Base-by-base conservation (phyloP, 2,329 filamentous ascomycete genomes). In the Nemania sp. region DNA sequence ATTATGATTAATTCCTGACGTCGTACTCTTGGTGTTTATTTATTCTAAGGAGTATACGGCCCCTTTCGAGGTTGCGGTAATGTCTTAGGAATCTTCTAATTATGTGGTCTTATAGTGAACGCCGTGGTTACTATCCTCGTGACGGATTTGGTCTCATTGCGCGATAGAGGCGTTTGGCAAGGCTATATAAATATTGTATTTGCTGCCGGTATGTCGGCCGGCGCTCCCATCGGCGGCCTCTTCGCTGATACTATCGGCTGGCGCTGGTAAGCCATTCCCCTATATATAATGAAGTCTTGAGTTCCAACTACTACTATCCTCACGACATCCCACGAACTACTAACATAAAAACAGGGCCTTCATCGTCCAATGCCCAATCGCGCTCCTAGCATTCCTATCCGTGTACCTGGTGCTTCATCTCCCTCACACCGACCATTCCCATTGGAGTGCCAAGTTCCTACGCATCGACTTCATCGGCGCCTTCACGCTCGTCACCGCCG, bases 381-480 rank as follows among this genome's bases (percentile, higher is more conserved):
- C 91, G 67, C 76, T 90, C 7, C 58, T 90, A 1, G 92, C 92
- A 1, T 88, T 92, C 72, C 54, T 88, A 3, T 83, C 89, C 8
- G 91, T 93, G 18, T 85, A 85, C 56, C 74, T 89, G n/a, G 82
- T 86, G 45, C 84, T 94, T 13, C 80, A 91, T 56, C 79, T 93
- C 0, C 90, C 91, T 1, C 81, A 81, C 63, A 79, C 80, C 6
- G 87, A 89, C 45, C 82, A 87, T 64, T 82, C 82, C 10, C 85
- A 91, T 77, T 92, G 90, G 90, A 85, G 84, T 70, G 78, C 84
- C 41, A 93, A 93, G 75, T 79, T 94, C 13, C 80, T 82, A 20
- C 88, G 88, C 35, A 86, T 95, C 72, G 93, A 95, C 77, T 93
- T 94, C 73, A 80, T 91, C 0, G 92, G 93, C 6, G 92, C 92